phyloP scores from a whole-genome alignment of 73 alveolate species.

The Stentor roeselii region DNA sequence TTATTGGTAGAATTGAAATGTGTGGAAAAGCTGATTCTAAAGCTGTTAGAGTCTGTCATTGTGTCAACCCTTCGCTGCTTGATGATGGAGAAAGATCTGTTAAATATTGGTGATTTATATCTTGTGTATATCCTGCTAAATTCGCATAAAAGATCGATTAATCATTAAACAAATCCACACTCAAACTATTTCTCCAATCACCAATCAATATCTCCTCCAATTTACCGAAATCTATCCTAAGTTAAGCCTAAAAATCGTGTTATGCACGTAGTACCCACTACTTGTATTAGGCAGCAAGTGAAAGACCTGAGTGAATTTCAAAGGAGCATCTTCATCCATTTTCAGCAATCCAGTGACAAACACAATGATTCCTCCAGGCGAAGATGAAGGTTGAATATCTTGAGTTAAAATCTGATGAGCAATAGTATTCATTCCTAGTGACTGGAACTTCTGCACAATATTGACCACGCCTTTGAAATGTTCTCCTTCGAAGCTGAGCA shows the following conservation, averaged over 20 bases:
- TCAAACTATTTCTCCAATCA: too few species aligned
- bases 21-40: not conserved
- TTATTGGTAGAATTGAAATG: not conserved
- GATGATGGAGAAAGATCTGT: too few species aligned
- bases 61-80: too few species aligned
- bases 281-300: slow-evolving; percentile 48
- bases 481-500: slow-evolving; percentile 68
- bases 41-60: not conserved
- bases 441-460: slow-evolving; percentile 45
- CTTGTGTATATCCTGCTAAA: not conserved
- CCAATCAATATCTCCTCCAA: too few species aligned
- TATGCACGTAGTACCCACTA: slow-evolving; percentile 49
- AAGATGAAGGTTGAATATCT: slow-evolving; percentile 64
- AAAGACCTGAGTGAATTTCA: slow-evolving; percentile 64
- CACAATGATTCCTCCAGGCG: slow-evolving; percentile 52
- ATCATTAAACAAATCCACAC: too few species aligned
- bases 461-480: slow-evolving; percentile 52
- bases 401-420: slow-evolving; percentile 43
- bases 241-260: slow-evolving; percentile 59
- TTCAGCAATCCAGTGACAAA: slow-evolving; percentile 57
- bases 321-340: slow-evolving; percentile 64
- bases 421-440: slow-evolving; percentile 32
- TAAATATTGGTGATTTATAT: not conserved
- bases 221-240: slow-evolving; percentile 50
- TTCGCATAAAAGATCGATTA: too few species aligned